Percentiles rank a stretch among this genome's conserved stretches.
These are phyloP conservation scores for Metarhizium rileyi DNA, from an alignment of 2,329 filamentous ascomycete genomes.

Conservation along the genomic window DNA sequence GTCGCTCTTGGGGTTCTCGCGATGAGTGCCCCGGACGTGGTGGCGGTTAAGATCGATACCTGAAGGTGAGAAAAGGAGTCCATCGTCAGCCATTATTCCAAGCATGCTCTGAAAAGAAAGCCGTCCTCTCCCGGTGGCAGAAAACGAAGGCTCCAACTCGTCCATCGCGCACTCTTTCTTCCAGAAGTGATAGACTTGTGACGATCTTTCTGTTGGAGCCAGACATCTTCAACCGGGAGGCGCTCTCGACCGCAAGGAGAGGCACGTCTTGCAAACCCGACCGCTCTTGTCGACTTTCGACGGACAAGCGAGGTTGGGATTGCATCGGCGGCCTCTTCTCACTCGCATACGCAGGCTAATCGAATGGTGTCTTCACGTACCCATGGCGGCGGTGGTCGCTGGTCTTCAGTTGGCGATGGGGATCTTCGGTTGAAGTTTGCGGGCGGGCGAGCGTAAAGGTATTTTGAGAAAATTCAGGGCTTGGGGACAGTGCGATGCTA, in stretches of 20 bases:
- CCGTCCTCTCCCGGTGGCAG: constrained; percentile 13
- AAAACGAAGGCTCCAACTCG: constrained; percentile 4
- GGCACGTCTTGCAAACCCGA: neutral
- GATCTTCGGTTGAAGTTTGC: constrained; percentile 19
- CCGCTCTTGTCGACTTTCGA: constrained; percentile 12
- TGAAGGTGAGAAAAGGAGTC: constrained; percentile 28
- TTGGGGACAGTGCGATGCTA: constrained; percentile 11
- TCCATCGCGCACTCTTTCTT: constrained; percentile 9
- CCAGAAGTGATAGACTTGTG: neutral
- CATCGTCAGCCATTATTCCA: constrained; percentile 52
- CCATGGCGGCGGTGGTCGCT: constrained; percentile 45
- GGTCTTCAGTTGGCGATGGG: constrained; percentile 32
- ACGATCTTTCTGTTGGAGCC: neutral
- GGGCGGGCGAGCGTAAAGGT: constrained; percentile 9
- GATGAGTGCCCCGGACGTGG: constrained; percentile 66
- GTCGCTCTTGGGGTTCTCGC: constrained; percentile 94
- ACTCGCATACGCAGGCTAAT: constrained; percentile 41
- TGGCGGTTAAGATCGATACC: constrained; percentile 65
- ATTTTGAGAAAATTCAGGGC: constrained; percentile 20
- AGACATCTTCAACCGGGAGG: constrained; percentile 3
- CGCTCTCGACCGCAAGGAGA: constrained; percentile 6
- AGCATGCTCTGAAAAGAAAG: constrained; percentile 48
- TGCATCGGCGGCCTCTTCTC: constrained; percentile 17
- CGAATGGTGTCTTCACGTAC: constrained; percentile 39
- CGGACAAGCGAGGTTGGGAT: neutral